These are phyloP conservation scores for Suhomyces choctaworum DNA, from an alignment of 1,139 yeast species.

Conservation along the genomic window DNA sequence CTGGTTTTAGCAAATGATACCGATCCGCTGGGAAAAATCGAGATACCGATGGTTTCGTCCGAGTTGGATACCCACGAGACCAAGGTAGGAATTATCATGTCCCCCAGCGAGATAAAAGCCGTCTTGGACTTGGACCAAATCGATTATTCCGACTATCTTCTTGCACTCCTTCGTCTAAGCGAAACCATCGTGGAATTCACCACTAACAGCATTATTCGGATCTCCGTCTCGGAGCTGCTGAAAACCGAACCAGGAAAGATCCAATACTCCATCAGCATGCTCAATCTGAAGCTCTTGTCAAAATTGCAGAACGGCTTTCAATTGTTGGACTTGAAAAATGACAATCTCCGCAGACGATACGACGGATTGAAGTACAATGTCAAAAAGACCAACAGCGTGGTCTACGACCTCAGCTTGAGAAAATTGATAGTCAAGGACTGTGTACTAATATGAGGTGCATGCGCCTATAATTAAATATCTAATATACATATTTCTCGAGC, in stretches of 20 bases:
- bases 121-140: conserved; percentile 16
- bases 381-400: conserved; percentile 31
- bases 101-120: conserved; percentile 21
- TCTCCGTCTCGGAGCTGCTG: conserved; percentile 18
- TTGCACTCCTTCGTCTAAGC: conserved; percentile 25
- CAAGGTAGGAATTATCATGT: conserved; percentile 20
- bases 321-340: conserved; percentile 34
- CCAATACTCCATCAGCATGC: conserved; percentile 25
- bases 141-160: conserved; percentile 26
- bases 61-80: background rate
- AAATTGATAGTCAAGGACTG: conserved; percentile 11
- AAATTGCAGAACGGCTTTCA: conserved; percentile 32
- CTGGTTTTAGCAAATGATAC: background rate
- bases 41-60: conserved; percentile 7
- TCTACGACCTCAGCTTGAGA: conserved; percentile 23
- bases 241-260: conserved; percentile 5
- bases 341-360: conserved; percentile 28
- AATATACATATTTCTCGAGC: too few species aligned
- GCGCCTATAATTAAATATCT: too few species aligned
- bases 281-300: conserved; percentile 28
- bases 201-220: conserved; percentile 27
- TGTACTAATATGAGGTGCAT: background rate
- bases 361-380: conserved; percentile 34
- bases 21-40: conserved; percentile 4
- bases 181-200: conserved; percentile 33